Evolutionary conservation across 371 early-diverging fungal species (phyloP).

Genomic region (Apophysomyces sp.): DNA sequence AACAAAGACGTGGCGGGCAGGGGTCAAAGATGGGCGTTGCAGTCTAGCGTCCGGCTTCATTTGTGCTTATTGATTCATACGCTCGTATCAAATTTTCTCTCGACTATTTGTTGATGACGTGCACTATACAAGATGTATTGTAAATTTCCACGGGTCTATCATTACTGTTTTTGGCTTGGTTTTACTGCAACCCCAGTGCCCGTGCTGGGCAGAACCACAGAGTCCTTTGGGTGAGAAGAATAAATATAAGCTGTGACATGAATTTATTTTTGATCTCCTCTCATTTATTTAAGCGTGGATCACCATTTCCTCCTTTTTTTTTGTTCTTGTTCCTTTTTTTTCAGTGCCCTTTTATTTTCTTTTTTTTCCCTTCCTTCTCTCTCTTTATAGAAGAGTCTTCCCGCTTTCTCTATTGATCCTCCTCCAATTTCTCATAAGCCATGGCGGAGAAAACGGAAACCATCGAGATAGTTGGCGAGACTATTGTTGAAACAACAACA

Average conservation of each 20-base stretch:
- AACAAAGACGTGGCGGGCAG: constrained; percentile 2
- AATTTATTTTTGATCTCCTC: constrained; percentile 2
- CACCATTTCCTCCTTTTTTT: background rate
- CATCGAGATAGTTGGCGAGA: constrained; percentile 9
- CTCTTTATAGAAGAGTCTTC: background rate
- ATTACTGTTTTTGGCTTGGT: background rate
- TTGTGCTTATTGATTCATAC: background rate
- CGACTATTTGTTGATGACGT: background rate
- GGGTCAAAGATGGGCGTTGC: background rate
- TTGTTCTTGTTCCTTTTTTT: background rate
- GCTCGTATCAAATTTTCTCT: background rate
- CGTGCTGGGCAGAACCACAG: background rate
- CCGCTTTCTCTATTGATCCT: background rate
- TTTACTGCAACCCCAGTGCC: background rate
- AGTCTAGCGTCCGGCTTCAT: background rate
- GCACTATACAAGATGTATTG: background rate
- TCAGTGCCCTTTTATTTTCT: background rate
- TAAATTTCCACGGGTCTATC: constrained; percentile 1
- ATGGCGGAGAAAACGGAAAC: constrained; percentile 12
- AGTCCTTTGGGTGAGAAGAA: background rate
- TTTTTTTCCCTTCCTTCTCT: background rate
- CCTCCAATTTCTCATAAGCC: constrained; percentile 3
- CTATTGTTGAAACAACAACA: constrained; percentile 3
- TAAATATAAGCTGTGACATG: background rate
- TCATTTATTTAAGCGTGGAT: constrained; percentile 1